These are phyloP conservation scores for Wallacemonas collosoma DNA, from an alignment of 208 protist genomes.

Conservation along the genomic window DNA sequence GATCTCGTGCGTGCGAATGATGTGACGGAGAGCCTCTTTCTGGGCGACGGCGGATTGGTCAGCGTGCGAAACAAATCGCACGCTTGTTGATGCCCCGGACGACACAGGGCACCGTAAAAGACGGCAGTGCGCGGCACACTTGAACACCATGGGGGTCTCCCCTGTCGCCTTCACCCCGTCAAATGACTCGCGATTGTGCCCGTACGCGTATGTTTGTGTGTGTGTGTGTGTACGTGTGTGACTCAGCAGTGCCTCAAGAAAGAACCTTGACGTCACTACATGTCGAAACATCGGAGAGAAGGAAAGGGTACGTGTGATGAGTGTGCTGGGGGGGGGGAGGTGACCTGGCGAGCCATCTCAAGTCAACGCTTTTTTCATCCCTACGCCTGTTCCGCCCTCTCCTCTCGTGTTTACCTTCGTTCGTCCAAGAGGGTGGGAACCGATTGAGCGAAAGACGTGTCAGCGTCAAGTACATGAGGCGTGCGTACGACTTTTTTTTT, in stretches of 20 bases:
- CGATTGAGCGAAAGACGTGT: too few species aligned
- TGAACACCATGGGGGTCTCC: neutral
- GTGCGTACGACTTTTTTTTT: too few species aligned
- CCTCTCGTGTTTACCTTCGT: too few species aligned
- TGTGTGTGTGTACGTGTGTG: too few species aligned
- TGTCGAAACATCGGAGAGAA: neutral
- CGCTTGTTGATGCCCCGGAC: neutral
- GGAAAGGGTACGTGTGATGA: neutral
- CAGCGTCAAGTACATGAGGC: too few species aligned
- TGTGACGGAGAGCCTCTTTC: slow-evolving; percentile 20
- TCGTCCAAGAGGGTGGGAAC: too few species aligned
- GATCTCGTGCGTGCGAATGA: slow-evolving; percentile 41
- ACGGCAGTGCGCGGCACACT: neutral
- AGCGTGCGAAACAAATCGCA: slow-evolving; percentile 7
- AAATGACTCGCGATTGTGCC: too few species aligned
- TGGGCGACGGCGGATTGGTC: slow-evolving; percentile 17
- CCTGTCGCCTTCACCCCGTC: neutral
- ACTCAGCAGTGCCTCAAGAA: too few species aligned
- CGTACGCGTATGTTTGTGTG: too few species aligned
- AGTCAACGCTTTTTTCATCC: too few species aligned
- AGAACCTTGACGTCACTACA: too few species aligned
- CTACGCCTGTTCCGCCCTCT: too few species aligned
- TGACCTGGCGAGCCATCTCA: neutral
- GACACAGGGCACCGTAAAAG: neutral
- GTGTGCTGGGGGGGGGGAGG: neutral